phyloP scores from a whole-genome alignment of 192 early-diverging fungal species.

The Coemansia sp. region DNA sequence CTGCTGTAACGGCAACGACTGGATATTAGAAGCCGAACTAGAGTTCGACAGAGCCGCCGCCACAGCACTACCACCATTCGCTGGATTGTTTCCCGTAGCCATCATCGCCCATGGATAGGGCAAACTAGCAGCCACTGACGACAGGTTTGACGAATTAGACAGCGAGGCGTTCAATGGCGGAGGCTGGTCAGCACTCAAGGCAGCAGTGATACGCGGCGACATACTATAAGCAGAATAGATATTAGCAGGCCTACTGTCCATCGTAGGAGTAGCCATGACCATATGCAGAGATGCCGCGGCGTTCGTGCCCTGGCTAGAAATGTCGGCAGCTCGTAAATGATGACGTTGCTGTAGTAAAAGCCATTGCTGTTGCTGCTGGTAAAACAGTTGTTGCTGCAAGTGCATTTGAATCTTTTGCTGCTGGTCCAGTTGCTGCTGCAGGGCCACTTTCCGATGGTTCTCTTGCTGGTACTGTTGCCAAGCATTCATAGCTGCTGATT shows the following conservation, averaged over 20 bases:
- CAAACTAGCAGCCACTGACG: not conserved
- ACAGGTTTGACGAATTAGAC: not conserved
- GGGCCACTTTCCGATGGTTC: slow-evolving; percentile 30
- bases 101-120: slow-evolving; percentile 1
- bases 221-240: not conserved
- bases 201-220: slow-evolving; percentile 3
- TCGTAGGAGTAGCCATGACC: slow-evolving; percentile 13
- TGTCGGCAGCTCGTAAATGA: slow-evolving; percentile 7
- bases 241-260: not conserved
- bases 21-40: slow-evolving; percentile 7
- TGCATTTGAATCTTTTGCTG: slow-evolving; percentile 36
- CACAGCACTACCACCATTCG: not conserved
- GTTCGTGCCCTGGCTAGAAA: slow-evolving; percentile 10
- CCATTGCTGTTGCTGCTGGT: slow-evolving; percentile 20
- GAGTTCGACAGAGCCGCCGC: not conserved
- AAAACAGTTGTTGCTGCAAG: slow-evolving; percentile 25
- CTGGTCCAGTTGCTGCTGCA: slow-evolving; percentile 39
- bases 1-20: not conserved
- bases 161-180: not conserved
- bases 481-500: slow-evolving; percentile 24
- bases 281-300: slow-evolving; percentile 24
- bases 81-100: not conserved
- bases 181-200: not conserved
- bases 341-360: slow-evolving; percentile 6
- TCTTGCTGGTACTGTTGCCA: slow-evolving; percentile 53